Base-by-base conservation (phyloP, 75 land plant genomes). In the Cupressus sempervirens region DNA sequence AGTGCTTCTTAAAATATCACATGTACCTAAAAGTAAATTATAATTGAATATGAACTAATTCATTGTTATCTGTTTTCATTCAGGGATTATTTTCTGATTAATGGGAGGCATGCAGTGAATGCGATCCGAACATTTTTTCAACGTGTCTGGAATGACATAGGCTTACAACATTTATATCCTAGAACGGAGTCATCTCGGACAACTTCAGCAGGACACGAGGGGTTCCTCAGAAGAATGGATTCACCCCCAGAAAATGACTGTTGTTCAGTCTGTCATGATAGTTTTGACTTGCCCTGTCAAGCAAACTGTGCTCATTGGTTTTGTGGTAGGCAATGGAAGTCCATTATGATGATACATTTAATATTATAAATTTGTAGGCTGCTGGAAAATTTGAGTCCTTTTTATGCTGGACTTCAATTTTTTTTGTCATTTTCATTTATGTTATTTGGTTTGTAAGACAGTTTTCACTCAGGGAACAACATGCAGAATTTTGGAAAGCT, bases 281-380 rank as follows among this genome's bases (percentile, higher is more conserved):
- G 80, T 40, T 94, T 93, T 83, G 89, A 85, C 54, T 36, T 92
- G 79, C 94, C 97, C 76, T 94, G 93, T 82, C 97, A 97, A 84
- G 96, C 97, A 46, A 97, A 94, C 76, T 97, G 97, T 87, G 93
- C 99, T 80, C 99, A 97, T 84, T 97, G 99, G 99, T 97, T 97
- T 84, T 97, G 99, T 90, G 97, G 98, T 96, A 50, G 35, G 87
- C 30, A 45, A n/a, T n/a, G n/a, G 13, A n/a, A 45, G 4, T 45
- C 14, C 32, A n/a, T 43, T n/a, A 79, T 26, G 52, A 9, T 43
- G 30, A 45, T 11, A 41, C 13, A 1, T 50, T 12, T 50, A 50
- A 50, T 7, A 77, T 43, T 45, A 43, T 26, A 45, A 79, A 8
- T 45, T 45, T 79, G 4, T 43, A 23, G 26, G 45, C 30, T 79